Base-by-base conservation (phyloP, 2,329 filamentous ascomycete species). In the Fusarium torulosum region DNA sequence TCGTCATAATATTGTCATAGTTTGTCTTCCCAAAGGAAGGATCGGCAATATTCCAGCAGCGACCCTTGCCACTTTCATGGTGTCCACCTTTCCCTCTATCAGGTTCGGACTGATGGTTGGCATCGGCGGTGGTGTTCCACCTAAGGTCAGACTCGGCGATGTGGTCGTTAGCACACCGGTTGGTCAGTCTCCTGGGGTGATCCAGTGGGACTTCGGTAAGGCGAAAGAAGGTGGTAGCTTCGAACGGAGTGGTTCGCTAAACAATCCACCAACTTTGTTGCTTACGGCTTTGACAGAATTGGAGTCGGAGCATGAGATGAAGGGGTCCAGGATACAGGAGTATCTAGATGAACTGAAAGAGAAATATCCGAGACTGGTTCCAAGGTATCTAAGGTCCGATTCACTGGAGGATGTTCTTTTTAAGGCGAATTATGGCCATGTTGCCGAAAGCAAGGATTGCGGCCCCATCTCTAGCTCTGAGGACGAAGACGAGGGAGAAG, bases 131-230 rank as follows among this genome's bases (percentile, higher is more conserved):
- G 61, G 61, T 4, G 29, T 62, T 1, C 61, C 61, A 20, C 49
- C 42, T 2, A 46, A 53, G 0, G 57, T 67, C 5, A 27, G 61
- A 4, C 49, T 65, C 3, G 64, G 64, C 4, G 64, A 67, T 43
- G 49, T 67, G 2, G 64, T 65, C 0, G 64, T 65, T 2, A 58
- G 61, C 25, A 43, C 38, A 9, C 61, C 53, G 1, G 4, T 15
- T 0, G 20, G 31, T 8, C 31, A 45, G 4, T 47, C 17, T 53
- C 33, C 60, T 20, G 62, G 58, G 1, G 53, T 67, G 2, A 42
- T 63, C 15, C 58, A 65, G 10, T 67, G 53, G 37, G 52, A 63
- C 19, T 50, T 60, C 5, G 49, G 58, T 15, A 59, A 66, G 50
- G 38, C 52, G 9, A 13, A 43, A 11, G 14, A 58, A 4, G 59